These are phyloP conservation scores for Aaosphaeria pasadenensis DNA, from an alignment of 2,329 filamentous ascomycete genomes.

Conservation along the genomic window DNA sequence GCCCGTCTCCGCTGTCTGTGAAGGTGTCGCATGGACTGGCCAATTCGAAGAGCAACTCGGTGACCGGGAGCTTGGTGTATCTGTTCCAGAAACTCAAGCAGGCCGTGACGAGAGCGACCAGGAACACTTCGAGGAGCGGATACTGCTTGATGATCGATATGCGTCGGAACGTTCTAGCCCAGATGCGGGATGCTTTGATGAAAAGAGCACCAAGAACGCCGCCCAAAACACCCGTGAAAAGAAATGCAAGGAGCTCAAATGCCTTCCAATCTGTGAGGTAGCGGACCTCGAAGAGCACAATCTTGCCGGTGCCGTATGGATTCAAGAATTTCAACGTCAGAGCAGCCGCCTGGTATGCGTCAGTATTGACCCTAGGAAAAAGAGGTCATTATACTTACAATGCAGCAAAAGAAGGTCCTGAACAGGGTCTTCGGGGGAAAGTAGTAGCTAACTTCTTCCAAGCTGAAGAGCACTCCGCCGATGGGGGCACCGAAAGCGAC, in stretches of 20 bases:
- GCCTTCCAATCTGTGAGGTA: constrained; percentile 90
- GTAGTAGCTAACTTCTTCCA: constrained; percentile 96
- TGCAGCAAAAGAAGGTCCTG: constrained; percentile 97
- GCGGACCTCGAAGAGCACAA: constrained; percentile 92
- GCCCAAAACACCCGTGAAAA: constrained; percentile 81
- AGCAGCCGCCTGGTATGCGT: constrained; percentile 57
- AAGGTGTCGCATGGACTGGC: constrained; percentile 81
- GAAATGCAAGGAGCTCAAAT: constrained; percentile 84
- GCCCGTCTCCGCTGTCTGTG: constrained; percentile 63
- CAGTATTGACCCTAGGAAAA: constrained; percentile 3
- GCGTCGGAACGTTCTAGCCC: constrained; percentile 85
- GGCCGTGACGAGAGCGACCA: constrained; percentile 83
- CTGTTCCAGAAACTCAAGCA: constrained; percentile 90
- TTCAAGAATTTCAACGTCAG: constrained; percentile 92
- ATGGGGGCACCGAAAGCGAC: constrained; percentile 92
- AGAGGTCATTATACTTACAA: constrained; percentile 51
- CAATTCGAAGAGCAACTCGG: constrained; percentile 85
- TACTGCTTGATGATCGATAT: constrained; percentile 76
- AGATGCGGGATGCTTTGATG: constrained; percentile 89
- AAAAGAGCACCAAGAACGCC: constrained; percentile 85
- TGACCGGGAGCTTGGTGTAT: constrained; percentile 84
- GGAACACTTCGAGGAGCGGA: constrained; percentile 80
- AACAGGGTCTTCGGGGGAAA: constrained; percentile 97
- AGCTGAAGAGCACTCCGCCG: constrained; percentile 84
- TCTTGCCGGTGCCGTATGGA: constrained; percentile 93